Percentiles rank a stretch among this genome's conserved stretches.
phyloP scores from a whole-genome alignment of 768 basidiomycete species.

The Hypsizygus marmoreus region DNA sequence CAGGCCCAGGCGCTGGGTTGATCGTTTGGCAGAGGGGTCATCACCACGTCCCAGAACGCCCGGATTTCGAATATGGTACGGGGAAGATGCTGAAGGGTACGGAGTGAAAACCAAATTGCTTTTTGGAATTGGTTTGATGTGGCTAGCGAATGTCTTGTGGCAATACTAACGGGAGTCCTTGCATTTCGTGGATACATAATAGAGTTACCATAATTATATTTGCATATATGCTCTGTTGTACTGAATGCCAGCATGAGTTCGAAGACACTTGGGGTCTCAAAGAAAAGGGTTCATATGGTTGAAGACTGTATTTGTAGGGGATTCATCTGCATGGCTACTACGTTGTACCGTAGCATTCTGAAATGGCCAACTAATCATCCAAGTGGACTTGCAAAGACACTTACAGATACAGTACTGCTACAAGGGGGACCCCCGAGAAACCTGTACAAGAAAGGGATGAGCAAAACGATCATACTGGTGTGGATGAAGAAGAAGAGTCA shows the following conservation, averaged over 20 bases:
- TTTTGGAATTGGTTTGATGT: constrained; percentile 50
- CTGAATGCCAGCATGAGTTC: too few relatives aligned
- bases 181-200: too few relatives aligned
- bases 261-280: not conserved
- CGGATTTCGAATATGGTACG: constrained; percentile 31
- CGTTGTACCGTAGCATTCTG: too few relatives aligned
- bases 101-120: constrained; percentile 45
- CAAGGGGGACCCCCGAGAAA: too few relatives aligned
- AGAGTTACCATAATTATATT: too few relatives aligned
- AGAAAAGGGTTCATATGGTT: constrained; percentile 35
- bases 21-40: constrained; percentile 44
- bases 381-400: too few relatives aligned
- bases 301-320: constrained; percentile 28
- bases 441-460: not conserved
- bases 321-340: too few relatives aligned
- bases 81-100: constrained; percentile 29
- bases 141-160: constrained; percentile 70
- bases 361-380: too few relatives aligned
- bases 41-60: constrained; percentile 24
- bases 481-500: constrained; percentile 41
- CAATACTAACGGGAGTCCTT: constrained; percentile 32
- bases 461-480: not conserved
- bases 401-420: too few relatives aligned
- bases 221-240: not conserved
- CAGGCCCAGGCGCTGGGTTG: constrained; percentile 50